Evolutionary conservation across 2,329 filamentous ascomycete genomes (phyloP).

Genomic region (Trichoderma asperellum): DNA sequence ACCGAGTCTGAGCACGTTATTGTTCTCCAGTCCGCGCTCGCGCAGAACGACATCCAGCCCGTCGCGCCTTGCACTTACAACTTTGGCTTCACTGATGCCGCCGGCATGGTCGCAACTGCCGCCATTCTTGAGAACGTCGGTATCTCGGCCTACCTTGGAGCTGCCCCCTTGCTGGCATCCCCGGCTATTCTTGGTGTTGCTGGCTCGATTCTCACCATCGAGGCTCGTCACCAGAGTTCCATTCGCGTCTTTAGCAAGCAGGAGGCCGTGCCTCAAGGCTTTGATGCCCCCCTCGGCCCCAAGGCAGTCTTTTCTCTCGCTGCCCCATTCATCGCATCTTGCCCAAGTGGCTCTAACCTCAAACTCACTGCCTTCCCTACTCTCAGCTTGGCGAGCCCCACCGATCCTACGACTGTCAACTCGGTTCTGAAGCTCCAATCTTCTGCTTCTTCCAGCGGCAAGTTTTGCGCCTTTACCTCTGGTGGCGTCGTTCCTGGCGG

Average conservation of each 20-base stretch:
- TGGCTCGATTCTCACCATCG: constrained; percentile 71
- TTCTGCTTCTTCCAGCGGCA: constrained; percentile 54
- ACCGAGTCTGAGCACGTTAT: constrained; percentile 59
- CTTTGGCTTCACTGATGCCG: constrained; percentile 69
- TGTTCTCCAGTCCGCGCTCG: constrained; percentile 58
- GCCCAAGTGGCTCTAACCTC: constrained; percentile 68
- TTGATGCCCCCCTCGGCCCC: constrained; percentile 70
- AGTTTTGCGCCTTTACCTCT: constrained; percentile 69
- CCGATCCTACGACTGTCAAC: constrained; percentile 42
- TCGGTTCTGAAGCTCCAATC: constrained; percentile 49
- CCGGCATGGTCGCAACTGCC: constrained; percentile 70
- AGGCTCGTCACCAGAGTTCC: constrained; percentile 74
- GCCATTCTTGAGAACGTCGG: constrained; percentile 73
- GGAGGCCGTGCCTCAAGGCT: constrained; percentile 67
- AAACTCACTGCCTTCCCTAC: constrained; percentile 65
- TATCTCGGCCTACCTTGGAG: constrained; percentile 74
- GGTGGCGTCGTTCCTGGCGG: constrained; percentile 60
- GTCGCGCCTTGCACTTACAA: constrained; percentile 73
- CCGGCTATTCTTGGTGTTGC: constrained; percentile 66
- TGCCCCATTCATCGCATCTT: constrained; percentile 71
- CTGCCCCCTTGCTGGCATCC: constrained; percentile 65
- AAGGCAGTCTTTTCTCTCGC: constrained; percentile 74
- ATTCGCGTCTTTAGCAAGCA: constrained; percentile 64
- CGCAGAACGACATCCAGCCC: constrained; percentile 64
- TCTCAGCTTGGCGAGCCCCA: constrained; percentile 54